Conservation (phyloP, 208 protist species). For the Leishmania martiniquensis region DNA sequence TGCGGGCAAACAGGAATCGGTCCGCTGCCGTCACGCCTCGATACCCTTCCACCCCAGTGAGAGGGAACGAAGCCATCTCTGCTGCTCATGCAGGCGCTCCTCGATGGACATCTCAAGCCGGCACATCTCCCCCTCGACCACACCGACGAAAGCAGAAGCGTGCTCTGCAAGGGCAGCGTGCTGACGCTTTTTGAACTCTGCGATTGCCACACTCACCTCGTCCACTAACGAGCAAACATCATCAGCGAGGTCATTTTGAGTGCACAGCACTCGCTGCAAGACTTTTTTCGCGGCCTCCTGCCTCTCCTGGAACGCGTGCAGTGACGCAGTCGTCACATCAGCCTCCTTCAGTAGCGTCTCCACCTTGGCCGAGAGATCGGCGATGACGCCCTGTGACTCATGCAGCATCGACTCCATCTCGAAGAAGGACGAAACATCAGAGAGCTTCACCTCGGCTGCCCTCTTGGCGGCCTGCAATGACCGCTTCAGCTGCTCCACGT, state of each 20-base stretch:
- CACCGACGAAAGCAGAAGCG: background rate
- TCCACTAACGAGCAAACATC: conserved; percentile 9
- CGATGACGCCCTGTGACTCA: conserved; percentile 34
- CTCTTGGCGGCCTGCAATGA: conserved; percentile 49
- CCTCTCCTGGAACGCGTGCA: conserved; percentile 11
- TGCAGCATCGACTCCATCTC: conserved; percentile 63
- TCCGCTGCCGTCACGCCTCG: background rate
- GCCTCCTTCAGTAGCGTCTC: conserved; percentile 8
- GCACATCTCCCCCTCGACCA: background rate
- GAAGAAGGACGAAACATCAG: conserved; percentile 49
- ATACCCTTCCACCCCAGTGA: conserved; percentile 11
- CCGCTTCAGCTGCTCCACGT: conserved; percentile 38
- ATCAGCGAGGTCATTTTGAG: conserved; percentile 21
- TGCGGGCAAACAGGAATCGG: background rate
- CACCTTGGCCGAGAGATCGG: conserved; percentile 17
- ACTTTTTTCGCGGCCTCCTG: conserved; percentile 15
- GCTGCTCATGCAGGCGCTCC: conserved; percentile 18
- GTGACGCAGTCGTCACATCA: conserved; percentile 3
- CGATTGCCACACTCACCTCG: background rate
- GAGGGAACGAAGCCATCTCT: conserved; percentile 20
- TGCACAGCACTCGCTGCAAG: conserved; percentile 13
- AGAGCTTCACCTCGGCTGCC: conserved; percentile 48
- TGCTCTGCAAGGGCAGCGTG: too few relatives aligned
- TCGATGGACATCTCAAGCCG: conserved; percentile 16
- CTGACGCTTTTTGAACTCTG: background rate